Evolutionary conservation across 306 rosid genomes (phyloP), one percentile per base, ranked within the genome.

Genomic region (Malus asiatica): DNA sequence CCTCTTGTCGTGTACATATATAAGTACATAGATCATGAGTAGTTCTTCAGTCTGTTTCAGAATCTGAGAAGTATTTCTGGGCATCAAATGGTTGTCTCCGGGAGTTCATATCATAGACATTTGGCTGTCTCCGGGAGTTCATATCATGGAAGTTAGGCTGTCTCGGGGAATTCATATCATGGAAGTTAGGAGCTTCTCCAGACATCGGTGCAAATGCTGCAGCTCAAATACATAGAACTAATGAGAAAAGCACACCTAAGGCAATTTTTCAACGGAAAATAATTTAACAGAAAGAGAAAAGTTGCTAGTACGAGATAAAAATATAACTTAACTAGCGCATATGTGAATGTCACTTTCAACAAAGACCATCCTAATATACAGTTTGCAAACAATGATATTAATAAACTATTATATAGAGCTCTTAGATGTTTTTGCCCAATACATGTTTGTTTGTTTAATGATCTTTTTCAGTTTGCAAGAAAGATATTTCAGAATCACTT

Each of bases 151-250:
- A 55, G 60, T 55, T 10, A 18, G 84, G 93, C 76, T 83, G 90
- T 78, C 78, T 85, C 78, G 79, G 72, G 22, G 81, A 53, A 64
- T 82, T 83, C 3, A 86, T 62, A 68, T 84, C 81, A 38, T 23
- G 87, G 14, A 53, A 18, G 66, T 78, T 75, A 38, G 78, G 38
- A 61, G 58, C 45, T 62, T 82, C 87, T 25, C 89, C 93, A 76
- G 81, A 72, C 84, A 92, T 92, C 42, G 96, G 96, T 40, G 97
- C 98, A 88, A 95, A 95, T 73, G 96, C 98, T 95, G 93, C 86
- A 79, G 80, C 60, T 70, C 65, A 19, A 67, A 48, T 40, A 65
- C 42, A 48, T 25, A 40, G 27, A 60, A 19, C 52, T 53, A 55
- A 60, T 68, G 42, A 71, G 59, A 59, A 51, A 25, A n/a, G 48